Conservation (phyloP, 148 eudicot genomes). For the Rhododendron griersonianum region DNA sequence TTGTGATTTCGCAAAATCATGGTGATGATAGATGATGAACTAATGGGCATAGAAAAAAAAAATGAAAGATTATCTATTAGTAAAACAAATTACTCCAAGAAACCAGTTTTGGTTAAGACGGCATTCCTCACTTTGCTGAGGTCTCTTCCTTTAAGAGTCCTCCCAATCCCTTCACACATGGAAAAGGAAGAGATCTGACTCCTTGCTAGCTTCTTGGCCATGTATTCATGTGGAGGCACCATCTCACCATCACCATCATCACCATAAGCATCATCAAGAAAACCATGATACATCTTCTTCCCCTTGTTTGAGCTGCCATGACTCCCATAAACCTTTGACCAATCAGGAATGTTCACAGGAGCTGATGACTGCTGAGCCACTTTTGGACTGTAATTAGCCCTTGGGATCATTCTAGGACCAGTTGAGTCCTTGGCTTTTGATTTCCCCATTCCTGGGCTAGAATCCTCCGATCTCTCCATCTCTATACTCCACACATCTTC, state of each 20-base stretch:
- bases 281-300: background rate
- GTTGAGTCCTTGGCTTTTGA: constrained; percentile 19
- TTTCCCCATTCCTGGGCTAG: constrained; percentile 12
- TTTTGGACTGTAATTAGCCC: constrained; percentile 21
- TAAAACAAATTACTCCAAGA: constrained; percentile 37
- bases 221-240: constrained; percentile 83
- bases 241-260: constrained; percentile 31
- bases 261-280: constrained; percentile 4
- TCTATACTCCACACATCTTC: constrained; percentile 54
- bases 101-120: constrained; percentile 74
- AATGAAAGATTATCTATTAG: background rate
- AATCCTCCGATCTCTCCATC: constrained; percentile 27
- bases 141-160: constrained; percentile 91
- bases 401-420: constrained; percentile 50
- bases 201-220: constrained; percentile 63
- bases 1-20: background rate
- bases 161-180: constrained; percentile 85
- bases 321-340: constrained; percentile 46
- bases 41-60: too few relatives aligned
- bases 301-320: constrained; percentile 4
- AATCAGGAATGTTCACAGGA: constrained; percentile 56
- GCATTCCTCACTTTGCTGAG: constrained; percentile 74
- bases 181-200: constrained; percentile 64
- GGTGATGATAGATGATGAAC: constrained; percentile 1
- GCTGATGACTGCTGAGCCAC: constrained; percentile 43